Evolutionary conservation across 2,329 filamentous ascomycete genomes (phyloP).

Genomic region (Emergomyces orientalis): DNA sequence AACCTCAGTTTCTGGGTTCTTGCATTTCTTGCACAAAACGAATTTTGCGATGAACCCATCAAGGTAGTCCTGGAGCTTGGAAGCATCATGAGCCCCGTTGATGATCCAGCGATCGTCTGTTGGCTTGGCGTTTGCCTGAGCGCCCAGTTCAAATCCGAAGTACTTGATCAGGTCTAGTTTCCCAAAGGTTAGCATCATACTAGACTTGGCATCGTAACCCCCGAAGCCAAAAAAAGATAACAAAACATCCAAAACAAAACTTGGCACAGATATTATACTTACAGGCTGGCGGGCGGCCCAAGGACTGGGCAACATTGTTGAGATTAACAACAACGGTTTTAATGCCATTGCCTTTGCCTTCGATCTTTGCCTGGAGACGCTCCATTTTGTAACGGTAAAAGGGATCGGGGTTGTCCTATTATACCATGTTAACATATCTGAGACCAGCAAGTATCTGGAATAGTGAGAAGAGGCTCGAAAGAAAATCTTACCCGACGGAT

Average conservation of each 20-base stretch:
- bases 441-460: conserved; percentile 9
- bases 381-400: conserved; percentile 99
- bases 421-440: conserved; percentile 10
- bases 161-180: conserved; percentile 83
- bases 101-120: conserved; percentile 99
- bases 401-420: conserved; percentile 78
- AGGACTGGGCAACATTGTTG: conserved; percentile 81
- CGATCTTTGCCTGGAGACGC: conserved; percentile 94
- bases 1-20: conserved; percentile 97
- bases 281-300: conserved; percentile 80
- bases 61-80: conserved; percentile 94
- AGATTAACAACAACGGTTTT: conserved; percentile 98
- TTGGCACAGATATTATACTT: conserved; percentile 16
- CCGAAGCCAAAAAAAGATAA: conserved; percentile 10
- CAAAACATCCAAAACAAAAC: neutral
- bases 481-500: conserved; percentile 59
- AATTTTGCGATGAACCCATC: conserved; percentile 98
- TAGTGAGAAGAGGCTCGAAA: neutral
- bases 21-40: conserved; percentile 98
- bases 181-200: neutral
- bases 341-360: conserved; percentile 99
- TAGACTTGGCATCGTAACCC: neutral
- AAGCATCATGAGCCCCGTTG: conserved; percentile 92
- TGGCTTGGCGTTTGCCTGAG: conserved; percentile 96
- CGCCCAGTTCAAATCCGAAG: conserved; percentile 97